phyloP scores from a whole-genome alignment of 352 stramenopile species.

The Globisporangium okanoganense region DNA sequence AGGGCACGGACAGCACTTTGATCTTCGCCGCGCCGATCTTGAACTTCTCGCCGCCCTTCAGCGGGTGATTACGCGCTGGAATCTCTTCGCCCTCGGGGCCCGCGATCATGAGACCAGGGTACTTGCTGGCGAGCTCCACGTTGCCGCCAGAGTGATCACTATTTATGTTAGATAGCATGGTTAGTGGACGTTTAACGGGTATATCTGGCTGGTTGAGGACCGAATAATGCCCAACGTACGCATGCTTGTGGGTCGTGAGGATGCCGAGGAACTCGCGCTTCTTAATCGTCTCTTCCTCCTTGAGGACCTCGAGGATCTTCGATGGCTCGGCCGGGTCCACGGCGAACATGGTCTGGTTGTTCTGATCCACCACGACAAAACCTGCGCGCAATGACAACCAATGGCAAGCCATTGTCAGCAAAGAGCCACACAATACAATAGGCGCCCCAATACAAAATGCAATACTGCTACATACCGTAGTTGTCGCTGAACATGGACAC shows the following conservation, averaged over 20 bases:
- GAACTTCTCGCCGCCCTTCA: slow-evolving; percentile 82
- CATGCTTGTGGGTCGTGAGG: slow-evolving; percentile 93
- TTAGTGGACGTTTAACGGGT: neutral
- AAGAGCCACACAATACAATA: neutral
- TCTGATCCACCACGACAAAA: slow-evolving; percentile 76
- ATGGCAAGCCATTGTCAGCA: neutral
- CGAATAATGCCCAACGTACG: slow-evolving; percentile 29
- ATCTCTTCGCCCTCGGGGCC: slow-evolving; percentile 77
- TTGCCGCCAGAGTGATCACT: slow-evolving; percentile 86
- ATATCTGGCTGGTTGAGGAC: too few species aligned
- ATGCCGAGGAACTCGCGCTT: slow-evolving; percentile 82
- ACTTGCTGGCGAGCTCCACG: slow-evolving; percentile 51
- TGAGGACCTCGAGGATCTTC: slow-evolving; percentile 59
- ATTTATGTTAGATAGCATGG: neutral
- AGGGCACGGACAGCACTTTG: slow-evolving; percentile 73
- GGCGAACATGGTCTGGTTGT: slow-evolving; percentile 81
- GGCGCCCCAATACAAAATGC: neutral
- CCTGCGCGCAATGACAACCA: slow-evolving; percentile 22
- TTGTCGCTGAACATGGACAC: slow-evolving; percentile 84
- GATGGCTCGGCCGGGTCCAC: slow-evolving; percentile 67
- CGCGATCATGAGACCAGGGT: slow-evolving; percentile 61
- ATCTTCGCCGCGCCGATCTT: slow-evolving; percentile 70
- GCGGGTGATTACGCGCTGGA: slow-evolving; percentile 52
- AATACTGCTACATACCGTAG: slow-evolving; percentile 39
- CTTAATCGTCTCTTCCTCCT: slow-evolving; percentile 58